A percentile compares a stretch with the other conserved stretches of the same genome.
These are phyloP conservation scores for Cystofilobasidium bisporidii DNA, from an alignment of 768 basidiomycete species.

Conservation along the genomic window DNA sequence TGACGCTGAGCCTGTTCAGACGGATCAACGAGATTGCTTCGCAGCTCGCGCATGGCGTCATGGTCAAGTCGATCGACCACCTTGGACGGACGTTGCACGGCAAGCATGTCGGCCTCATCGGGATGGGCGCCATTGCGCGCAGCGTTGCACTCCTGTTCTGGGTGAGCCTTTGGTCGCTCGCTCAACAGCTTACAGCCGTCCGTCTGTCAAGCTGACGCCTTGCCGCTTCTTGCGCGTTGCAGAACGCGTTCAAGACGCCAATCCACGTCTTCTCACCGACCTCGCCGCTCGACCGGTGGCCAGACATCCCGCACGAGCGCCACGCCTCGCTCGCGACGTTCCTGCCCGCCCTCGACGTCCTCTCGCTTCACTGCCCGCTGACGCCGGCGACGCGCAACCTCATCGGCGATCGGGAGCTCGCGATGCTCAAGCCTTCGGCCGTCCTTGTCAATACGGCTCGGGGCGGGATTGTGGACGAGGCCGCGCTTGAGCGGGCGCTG, in stretches of 20 bases:
- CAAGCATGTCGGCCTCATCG: constrained; percentile 19
- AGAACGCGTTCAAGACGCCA: constrained; percentile 35
- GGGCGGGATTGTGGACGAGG: constrained; percentile 58
- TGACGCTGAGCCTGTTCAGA: constrained; percentile 14
- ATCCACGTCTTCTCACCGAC: constrained; percentile 47
- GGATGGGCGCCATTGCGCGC: constrained; percentile 26
- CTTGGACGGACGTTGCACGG: constrained; percentile 14
- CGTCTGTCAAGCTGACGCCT: no score
- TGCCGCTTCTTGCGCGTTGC: background rate
- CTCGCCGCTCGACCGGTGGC: background rate
- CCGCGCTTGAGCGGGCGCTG: constrained; percentile 48
- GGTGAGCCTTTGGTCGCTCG: constrained; percentile 10
- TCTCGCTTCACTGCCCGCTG: constrained; percentile 56
- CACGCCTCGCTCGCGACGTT: constrained; percentile 52
- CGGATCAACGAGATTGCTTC: constrained; percentile 9
- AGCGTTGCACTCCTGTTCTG: constrained; percentile 16
- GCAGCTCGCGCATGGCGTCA: background rate
- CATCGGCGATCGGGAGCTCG: constrained; percentile 47
- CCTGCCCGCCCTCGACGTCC: constrained; percentile 50
- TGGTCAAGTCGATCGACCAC: background rate
- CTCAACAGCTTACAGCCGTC: no score
- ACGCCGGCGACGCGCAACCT: constrained; percentile 49
- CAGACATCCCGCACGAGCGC: constrained; percentile 50
- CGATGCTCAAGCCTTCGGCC: constrained; percentile 50
- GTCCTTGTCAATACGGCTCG: constrained; percentile 60